phyloP scores from a whole-genome alignment of 768 basidiomycete species.

The Glaciozyma antarctica region DNA sequence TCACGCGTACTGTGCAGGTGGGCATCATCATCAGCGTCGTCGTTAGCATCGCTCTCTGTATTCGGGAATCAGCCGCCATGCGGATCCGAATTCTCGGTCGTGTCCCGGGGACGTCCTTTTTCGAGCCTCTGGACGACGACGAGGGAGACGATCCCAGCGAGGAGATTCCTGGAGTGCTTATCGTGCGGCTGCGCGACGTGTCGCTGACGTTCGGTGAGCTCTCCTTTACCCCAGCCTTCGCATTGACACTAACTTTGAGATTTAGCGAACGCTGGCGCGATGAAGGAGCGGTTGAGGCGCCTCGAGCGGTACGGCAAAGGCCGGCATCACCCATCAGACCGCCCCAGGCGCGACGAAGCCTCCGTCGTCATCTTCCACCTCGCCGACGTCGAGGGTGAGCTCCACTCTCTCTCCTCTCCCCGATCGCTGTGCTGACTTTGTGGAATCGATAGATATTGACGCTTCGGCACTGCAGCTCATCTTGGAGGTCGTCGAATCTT shows the following conservation, averaged over 20 bases:
- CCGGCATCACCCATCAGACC: conserved; percentile 78
- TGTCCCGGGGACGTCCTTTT: conserved; percentile 75
- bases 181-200: conserved; percentile 79
- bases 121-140: conserved; percentile 82
- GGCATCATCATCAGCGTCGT: conserved; percentile 83
- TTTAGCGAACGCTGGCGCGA: conserved; percentile 77
- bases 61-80: conserved; percentile 76
- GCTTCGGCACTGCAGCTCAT: conserved; percentile 49
- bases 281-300: conserved; percentile 77
- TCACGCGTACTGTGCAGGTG: conserved; percentile 41
- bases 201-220: conserved; percentile 67
- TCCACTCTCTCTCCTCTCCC: not conserved
- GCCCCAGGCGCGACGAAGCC: conserved; percentile 42
- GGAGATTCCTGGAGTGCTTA: conserved; percentile 66
- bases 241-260: conserved; percentile 33
- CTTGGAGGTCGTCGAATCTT: conserved; percentile 28
- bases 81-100: conserved; percentile 77
- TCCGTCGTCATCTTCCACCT: conserved; percentile 57
- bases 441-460: conserved; percentile 47
- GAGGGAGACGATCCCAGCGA: conserved; percentile 49
- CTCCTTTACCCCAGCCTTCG: not conserved
- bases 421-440: not conserved
- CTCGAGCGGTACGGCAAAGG: conserved; percentile 79
- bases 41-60: conserved; percentile 77
- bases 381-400: conserved; percentile 66